These are phyloP conservation scores for Saccharomycopsis sp. DNA, from an alignment of 805 yeast genomes.

Conservation along the genomic window DNA sequence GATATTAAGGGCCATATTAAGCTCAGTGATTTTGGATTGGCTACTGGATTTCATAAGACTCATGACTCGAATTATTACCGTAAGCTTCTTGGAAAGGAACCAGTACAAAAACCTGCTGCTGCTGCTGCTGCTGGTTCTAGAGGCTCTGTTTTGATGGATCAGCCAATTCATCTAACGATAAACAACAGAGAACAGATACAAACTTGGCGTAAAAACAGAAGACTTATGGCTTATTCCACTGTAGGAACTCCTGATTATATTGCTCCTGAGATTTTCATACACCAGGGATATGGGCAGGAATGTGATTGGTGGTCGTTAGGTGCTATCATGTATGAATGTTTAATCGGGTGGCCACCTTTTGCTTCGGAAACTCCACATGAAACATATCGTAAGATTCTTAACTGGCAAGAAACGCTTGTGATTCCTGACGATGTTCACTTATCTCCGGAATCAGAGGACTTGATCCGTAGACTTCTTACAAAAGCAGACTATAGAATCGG, in stretches of 20 bases:
- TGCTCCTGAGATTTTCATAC: slow-evolving; percentile 24
- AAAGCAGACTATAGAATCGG: slow-evolving; percentile 39
- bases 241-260: slow-evolving; percentile 32
- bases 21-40: slow-evolving; percentile 66
- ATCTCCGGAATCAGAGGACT: slow-evolving; percentile 40
- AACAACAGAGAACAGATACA: slow-evolving; percentile 45
- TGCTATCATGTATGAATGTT: slow-evolving; percentile 46
- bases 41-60: slow-evolving; percentile 89
- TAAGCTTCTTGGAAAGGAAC: slow-evolving; percentile 60
- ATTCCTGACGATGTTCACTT: slow-evolving; percentile 45
- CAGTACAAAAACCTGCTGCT: slow-evolving; percentile 24
- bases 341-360: slow-evolving; percentile 47
- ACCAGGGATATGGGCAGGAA: slow-evolving; percentile 46
- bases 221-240: slow-evolving; percentile 45
- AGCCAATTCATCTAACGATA: slow-evolving; percentile 34
- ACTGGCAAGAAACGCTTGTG: slow-evolving; percentile 42
- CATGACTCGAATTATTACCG: slow-evolving; percentile 85
- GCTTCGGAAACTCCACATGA: slow-evolving; percentile 45
- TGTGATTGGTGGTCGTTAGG: slow-evolving; percentile 51
- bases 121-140: slow-evolving; percentile 28
- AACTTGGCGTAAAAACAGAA: slow-evolving; percentile 42
- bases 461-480: slow-evolving; percentile 37
- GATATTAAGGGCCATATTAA: slow-evolving; percentile 71
- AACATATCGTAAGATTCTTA: slow-evolving; percentile 41
- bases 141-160: slow-evolving; percentile 79